These are phyloP conservation scores for Psilocybe cyanescens DNA, from an alignment of 768 basidiomycete genomes.

Conservation along the genomic window DNA sequence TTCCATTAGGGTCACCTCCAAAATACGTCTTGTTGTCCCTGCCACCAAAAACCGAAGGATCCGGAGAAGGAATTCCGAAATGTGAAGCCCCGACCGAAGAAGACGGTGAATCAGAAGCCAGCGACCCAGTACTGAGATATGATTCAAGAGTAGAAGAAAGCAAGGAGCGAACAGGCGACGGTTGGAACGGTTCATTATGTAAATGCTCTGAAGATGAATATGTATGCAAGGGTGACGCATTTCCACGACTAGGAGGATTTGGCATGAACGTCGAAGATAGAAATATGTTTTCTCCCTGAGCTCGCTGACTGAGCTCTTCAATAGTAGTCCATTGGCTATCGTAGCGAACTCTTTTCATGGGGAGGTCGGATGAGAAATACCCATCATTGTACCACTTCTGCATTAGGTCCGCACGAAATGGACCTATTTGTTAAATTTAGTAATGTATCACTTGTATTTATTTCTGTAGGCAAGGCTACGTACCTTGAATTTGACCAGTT, in stretches of 20 bases:
- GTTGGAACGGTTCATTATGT: constrained; percentile 65
- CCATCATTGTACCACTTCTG: constrained; percentile 94
- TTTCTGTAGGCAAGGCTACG: background rate
- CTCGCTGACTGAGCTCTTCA: constrained; percentile 56
- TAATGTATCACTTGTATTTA: background rate
- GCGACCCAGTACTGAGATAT: constrained; percentile 55
- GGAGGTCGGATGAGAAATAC: constrained; percentile 83
- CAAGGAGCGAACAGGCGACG: constrained; percentile 62
- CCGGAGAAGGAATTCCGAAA: constrained; percentile 72
- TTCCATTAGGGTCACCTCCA: constrained; percentile 36
- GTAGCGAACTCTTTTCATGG: constrained; percentile 79
- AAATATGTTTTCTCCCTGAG: constrained; percentile 64
- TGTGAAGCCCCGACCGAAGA: constrained; percentile 70
- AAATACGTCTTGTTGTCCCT: constrained; percentile 43
- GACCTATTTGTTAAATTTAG: constrained; percentile 54
- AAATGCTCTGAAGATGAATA: constrained; percentile 30
- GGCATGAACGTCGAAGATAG: constrained; percentile 56
- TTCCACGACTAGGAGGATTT: constrained; percentile 55
- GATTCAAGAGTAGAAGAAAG: constrained; percentile 70
- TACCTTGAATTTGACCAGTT: constrained; percentile 90
- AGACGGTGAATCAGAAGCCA: constrained; percentile 69
- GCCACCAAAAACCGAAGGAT: constrained; percentile 60
- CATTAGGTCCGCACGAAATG: constrained; percentile 89
- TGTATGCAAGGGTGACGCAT: constrained; percentile 51
- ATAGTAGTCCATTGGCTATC: constrained; percentile 73